phyloP scores from a whole-genome alignment of 768 basidiomycete genomes.

The Hygrophorus pudorinus region DNA sequence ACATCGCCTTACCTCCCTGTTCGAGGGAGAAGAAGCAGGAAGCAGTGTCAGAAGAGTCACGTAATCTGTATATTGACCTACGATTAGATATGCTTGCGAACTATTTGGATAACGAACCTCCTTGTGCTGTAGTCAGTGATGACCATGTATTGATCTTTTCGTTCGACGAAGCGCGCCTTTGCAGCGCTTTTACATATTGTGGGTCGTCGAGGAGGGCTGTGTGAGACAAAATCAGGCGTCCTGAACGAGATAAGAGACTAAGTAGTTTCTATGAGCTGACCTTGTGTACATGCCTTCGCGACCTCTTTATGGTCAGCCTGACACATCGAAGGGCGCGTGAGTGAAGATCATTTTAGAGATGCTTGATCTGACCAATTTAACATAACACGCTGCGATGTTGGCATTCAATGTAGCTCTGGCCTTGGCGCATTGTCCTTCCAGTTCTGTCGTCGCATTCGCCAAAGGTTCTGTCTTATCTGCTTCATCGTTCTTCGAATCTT shows the following conservation, averaged over 20 bases:
- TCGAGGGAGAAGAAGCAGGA: conserved; percentile 42
- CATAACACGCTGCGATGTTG: conserved; percentile 83
- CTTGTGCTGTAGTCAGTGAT: conserved; percentile 69
- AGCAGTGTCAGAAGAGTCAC: conserved; percentile 56
- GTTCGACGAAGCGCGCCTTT: conserved; percentile 81
- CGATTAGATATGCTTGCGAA: conserved; percentile 1
- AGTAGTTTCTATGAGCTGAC: conserved; percentile 21
- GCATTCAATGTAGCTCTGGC: conserved; percentile 66
- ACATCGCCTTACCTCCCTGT: conserved; percentile 34
- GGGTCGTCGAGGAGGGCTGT: conserved; percentile 83
- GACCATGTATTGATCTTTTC: conserved; percentile 78
- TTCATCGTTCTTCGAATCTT: conserved; percentile 8
- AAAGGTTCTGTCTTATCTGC: conserved; percentile 8
- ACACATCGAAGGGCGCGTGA: conserved; percentile 3
- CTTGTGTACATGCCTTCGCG: conserved; percentile 73
- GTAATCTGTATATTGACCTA: conserved; percentile 49
- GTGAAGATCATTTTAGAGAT: conserved; percentile 1
- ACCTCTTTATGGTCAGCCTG: conserved; percentile 75
- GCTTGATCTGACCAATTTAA: conserved; percentile 53
- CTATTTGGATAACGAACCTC: conserved; percentile 41
- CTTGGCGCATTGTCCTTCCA: conserved; percentile 42
- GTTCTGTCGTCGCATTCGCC: conserved; percentile 18
- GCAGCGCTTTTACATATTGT: conserved; percentile 76
- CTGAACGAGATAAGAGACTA: conserved; percentile 1
- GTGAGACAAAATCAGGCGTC: conserved; percentile 5